Base-by-base conservation (phyloP, 2,329 filamentous ascomycete genomes). In the Coleophoma crateriformis region DNA sequence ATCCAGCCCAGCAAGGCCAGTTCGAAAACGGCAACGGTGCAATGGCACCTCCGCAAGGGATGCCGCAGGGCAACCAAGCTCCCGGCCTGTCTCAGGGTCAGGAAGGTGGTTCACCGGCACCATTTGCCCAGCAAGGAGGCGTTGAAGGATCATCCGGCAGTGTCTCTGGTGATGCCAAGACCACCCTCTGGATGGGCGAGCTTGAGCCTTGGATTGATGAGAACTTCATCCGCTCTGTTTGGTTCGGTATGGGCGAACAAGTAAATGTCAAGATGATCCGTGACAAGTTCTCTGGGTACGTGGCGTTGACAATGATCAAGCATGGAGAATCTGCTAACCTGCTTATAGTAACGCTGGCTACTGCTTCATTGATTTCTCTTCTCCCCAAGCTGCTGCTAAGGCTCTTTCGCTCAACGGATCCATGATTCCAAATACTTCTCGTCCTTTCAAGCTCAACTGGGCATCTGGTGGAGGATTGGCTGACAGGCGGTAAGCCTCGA, bases 231-330 rank as follows among this genome's bases (percentile, higher is more conserved):
- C 91, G 95, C 72, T 94, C 88, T 61, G 84, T 97, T 42, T 97
- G 76, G 56, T 95, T 90, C 64, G 84, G 91, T 62, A 88, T 96
- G 74, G 90, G 88, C 60, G 94, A 97, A 72, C 84, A 84, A 56
- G 94, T 99, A 63, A 96, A 96, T 63, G 94, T 99, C 62, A 99
- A 99, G 82, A 96, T 99, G 80, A 99, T 99, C 64, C 89, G 94
- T 58, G 94, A 99, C 76, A 96, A 96, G 73, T 96, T 96, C 71
- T 96, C 92, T 67, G 94, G 92, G 90, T 96, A 79, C 72, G 79
- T 65, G 13, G 17, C 7, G 20, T 44, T 27, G 8, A 27, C 8
- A 4, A 27, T 10, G 27, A 7, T 4, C 27, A 27, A 27, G 6
- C 8, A 27, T 3, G 6, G 27, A 27, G 27, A 7, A 27, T 27